phyloP scores from a whole-genome alignment of 2,329 filamentous ascomycete species.

The Apiospora aurea region DNA sequence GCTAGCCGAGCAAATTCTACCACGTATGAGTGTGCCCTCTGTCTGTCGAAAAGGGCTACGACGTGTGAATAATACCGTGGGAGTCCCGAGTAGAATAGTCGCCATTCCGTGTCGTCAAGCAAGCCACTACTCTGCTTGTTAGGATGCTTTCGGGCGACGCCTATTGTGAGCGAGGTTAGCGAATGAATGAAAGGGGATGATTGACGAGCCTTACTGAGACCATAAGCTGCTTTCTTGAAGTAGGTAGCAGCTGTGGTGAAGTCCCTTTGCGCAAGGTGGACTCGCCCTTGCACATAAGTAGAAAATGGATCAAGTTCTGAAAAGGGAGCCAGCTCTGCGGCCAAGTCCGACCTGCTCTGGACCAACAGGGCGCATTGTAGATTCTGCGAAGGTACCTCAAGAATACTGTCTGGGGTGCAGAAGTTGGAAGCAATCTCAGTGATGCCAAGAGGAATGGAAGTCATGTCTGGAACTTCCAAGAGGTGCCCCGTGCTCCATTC shows the following conservation, averaged over 20 bases:
- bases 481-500: constrained; percentile 69
- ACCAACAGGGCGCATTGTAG: constrained; percentile 70
- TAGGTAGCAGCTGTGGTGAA: constrained; percentile 74
- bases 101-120: constrained; percentile 78
- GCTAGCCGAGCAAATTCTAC: constrained; percentile 83
- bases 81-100: constrained; percentile 72
- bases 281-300: constrained; percentile 85
- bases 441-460: constrained; percentile 61
- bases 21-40: constrained; percentile 79
- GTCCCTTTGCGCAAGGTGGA: constrained; percentile 77
- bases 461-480: constrained; percentile 63
- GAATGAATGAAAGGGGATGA: neutral
- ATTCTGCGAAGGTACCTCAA: constrained; percentile 66
- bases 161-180: constrained; percentile 39
- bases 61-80: constrained; percentile 89
- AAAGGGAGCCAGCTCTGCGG: constrained; percentile 63
- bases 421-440: constrained; percentile 72
- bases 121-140: constrained; percentile 69
- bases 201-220: constrained; percentile 73
- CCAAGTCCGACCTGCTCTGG: constrained; percentile 65
- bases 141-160: constrained; percentile 50
- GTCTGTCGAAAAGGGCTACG: constrained; percentile 79
- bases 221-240: constrained; percentile 85
- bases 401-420: constrained; percentile 70
- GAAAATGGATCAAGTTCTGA: constrained; percentile 65